These are phyloP conservation scores for Coprinopsis strossmayeri DNA, from an alignment of 768 basidiomycete species.

Conservation along the genomic window DNA sequence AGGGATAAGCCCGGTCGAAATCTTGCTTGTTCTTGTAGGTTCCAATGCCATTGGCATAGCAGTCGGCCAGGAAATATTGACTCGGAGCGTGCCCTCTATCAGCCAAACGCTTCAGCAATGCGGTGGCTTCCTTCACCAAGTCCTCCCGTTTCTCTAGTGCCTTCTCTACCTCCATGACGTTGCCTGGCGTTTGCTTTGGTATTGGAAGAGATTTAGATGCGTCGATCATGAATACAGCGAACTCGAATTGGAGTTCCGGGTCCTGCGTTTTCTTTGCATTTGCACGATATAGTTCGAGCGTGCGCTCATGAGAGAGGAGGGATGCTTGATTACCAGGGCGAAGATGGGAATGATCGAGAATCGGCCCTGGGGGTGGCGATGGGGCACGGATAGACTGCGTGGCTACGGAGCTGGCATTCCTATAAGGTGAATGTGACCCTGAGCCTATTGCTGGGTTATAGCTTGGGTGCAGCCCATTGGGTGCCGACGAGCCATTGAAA, in stretches of 20 bases:
- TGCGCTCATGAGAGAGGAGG: conserved; percentile 90
- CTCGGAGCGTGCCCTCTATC: conserved; percentile 92
- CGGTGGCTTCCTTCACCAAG: conserved; percentile 81
- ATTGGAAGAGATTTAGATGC: conserved; percentile 87
- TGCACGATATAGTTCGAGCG: conserved; percentile 92
- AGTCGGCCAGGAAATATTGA: conserved; percentile 97
- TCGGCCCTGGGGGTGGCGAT: conserved; percentile 59
- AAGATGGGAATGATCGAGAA: conserved; percentile 89
- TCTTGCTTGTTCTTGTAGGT: conserved; percentile 87
- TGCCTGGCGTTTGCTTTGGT: conserved; percentile 60
- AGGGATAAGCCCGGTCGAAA: conserved; percentile 94
- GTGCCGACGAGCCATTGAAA: conserved; percentile 30
- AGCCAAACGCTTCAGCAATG: conserved; percentile 83
- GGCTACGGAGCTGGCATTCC: conserved; percentile 32
- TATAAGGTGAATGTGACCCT: conserved; percentile 20
- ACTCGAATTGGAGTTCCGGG: conserved; percentile 96
- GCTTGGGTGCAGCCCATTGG: conserved; percentile 23
- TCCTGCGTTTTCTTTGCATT: conserved; percentile 99
- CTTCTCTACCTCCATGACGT: conserved; percentile 76
- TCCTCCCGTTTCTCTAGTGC: conserved; percentile 81
- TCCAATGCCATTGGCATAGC: conserved; percentile 97
- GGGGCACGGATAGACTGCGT: conserved; percentile 58
- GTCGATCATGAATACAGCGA: conserved; percentile 98
- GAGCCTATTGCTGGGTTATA: conserved; percentile 25
- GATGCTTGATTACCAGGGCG: conserved; percentile 90